These are phyloP conservation scores for Scheffersomyces ergatensis DNA, from an alignment of 805 yeast genomes.

Conservation along the genomic window DNA sequence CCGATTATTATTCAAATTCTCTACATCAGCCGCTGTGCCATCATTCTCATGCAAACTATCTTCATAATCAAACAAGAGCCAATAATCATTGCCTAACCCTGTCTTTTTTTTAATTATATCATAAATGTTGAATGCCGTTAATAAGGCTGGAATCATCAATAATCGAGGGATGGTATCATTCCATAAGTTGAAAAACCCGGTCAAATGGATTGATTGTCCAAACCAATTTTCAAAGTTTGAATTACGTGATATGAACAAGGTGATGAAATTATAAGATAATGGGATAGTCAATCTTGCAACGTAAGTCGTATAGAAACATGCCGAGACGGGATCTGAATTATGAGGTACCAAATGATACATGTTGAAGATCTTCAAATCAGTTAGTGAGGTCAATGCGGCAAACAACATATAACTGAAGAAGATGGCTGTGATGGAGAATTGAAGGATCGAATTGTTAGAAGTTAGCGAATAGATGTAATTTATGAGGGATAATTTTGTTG, in stretches of 20 bases:
- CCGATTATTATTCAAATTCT: conserved; percentile 21
- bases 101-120: conserved; percentile 49
- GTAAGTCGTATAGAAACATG: conserved; percentile 76
- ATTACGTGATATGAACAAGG: conserved; percentile 52
- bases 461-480: conserved; percentile 34
- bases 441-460: conserved; percentile 23
- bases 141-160: conserved; percentile 63
- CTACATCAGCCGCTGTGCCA: conserved; percentile 3
- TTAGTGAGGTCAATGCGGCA: conserved; percentile 63
- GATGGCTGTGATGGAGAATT: conserved; percentile 40
- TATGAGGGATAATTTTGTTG: conserved; percentile 61
- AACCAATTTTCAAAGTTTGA: conserved; percentile 68
- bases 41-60: conserved; percentile 10
- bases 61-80: conserved; percentile 37
- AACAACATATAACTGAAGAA: conserved; percentile 63
- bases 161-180: conserved; percentile 77
- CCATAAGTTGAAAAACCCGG: conserved; percentile 69
- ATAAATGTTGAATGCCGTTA: conserved; percentile 66
- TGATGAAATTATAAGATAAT: conserved; percentile 73
- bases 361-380: conserved; percentile 68
- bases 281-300: conserved; percentile 83
- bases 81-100: conserved; percentile 38
- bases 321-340: conserved; percentile 71
- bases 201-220: conserved; percentile 71
- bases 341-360: conserved; percentile 72